These are phyloP conservation scores for Mycena capillaripes DNA, from an alignment of 768 basidiomycete species.

Conservation along the genomic window DNA sequence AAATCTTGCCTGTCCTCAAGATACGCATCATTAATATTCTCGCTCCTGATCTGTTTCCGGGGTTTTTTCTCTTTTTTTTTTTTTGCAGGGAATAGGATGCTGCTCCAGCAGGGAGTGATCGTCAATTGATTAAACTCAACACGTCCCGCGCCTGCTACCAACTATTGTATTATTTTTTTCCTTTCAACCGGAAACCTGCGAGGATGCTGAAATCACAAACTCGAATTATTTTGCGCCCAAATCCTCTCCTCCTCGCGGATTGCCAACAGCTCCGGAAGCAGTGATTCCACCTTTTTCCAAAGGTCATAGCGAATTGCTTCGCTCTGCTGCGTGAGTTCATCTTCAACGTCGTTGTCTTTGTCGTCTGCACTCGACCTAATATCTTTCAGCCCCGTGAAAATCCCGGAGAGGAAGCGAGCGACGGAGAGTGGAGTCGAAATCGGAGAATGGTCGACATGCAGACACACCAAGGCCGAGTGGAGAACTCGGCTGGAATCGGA, in stretches of 20 bases:
- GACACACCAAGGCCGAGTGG: neutral
- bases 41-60: too few relatives aligned
- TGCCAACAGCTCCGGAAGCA: conserved; percentile 9
- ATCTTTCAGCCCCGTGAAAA: neutral
- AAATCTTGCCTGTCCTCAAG: too few relatives aligned
- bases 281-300: conserved; percentile 12
- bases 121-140: too few relatives aligned
- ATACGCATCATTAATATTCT: too few relatives aligned
- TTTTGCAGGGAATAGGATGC: too few relatives aligned
- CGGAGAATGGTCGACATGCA: conserved; percentile 4
- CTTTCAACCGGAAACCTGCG: too few relatives aligned
- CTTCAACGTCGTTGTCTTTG: neutral
- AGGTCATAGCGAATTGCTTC: neutral
- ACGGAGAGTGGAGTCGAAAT: conserved; percentile 6
- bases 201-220: neutral
- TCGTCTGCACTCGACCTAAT: conserved; percentile 5
- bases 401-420: conserved; percentile 4
- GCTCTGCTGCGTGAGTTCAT: neutral
- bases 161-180: too few relatives aligned
- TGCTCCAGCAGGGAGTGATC: too few relatives aligned
- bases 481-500: neutral
- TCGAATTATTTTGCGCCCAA: conserved; percentile 1
- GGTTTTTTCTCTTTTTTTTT: too few relatives aligned
- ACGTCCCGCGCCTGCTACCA: too few relatives aligned
- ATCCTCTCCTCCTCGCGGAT: conserved; percentile 7